Conservation (phyloP, 1,284 basidiomycete species). For the Stereum hirsutum region DNA sequence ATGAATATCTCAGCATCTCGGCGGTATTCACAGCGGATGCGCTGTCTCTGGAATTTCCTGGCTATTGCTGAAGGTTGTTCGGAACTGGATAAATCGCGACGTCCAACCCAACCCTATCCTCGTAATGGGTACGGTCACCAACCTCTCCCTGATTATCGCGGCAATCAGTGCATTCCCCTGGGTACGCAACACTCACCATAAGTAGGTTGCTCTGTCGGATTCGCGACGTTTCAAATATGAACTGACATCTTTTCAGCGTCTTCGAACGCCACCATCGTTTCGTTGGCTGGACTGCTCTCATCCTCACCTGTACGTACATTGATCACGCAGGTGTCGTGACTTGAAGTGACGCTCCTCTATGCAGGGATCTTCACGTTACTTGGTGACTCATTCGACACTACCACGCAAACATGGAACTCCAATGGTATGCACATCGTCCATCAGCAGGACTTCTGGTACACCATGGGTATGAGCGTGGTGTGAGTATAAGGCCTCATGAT, state of each 20-base stretch:
- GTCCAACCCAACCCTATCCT: conserved; percentile 45
- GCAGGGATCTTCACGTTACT: conserved; percentile 59
- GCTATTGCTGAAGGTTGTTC: conserved; percentile 52
- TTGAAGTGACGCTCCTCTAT: conserved; percentile 10
- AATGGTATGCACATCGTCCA: conserved; percentile 43
- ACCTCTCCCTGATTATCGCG: conserved; percentile 41
- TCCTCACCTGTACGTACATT: conserved; percentile 50
- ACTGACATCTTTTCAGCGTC: conserved; percentile 30
- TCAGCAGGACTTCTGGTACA: conserved; percentile 72
- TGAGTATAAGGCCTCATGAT: conserved; percentile 21
- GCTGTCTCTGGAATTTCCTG: conserved; percentile 57
- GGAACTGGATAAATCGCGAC: conserved; percentile 37
- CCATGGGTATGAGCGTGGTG: conserved; percentile 65
- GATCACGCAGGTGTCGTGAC: neutral
- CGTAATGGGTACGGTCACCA: conserved; percentile 48
- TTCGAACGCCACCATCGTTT: conserved; percentile 74
- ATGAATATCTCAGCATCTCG: conserved; percentile 43
- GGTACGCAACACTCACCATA: conserved; percentile 70
- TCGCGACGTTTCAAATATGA: too few species aligned
- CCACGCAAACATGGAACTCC: conserved; percentile 44
- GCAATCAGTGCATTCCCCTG: conserved; percentile 60
- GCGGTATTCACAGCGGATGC: conserved; percentile 70
- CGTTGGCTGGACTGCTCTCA: conserved; percentile 59
- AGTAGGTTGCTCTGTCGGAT: conserved; percentile 32
- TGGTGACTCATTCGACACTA: conserved; percentile 47